These are phyloP conservation scores for Ambrosia hybrid DNA, from an alignment of 140 eudicot genomes.

Conservation along the genomic window DNA sequence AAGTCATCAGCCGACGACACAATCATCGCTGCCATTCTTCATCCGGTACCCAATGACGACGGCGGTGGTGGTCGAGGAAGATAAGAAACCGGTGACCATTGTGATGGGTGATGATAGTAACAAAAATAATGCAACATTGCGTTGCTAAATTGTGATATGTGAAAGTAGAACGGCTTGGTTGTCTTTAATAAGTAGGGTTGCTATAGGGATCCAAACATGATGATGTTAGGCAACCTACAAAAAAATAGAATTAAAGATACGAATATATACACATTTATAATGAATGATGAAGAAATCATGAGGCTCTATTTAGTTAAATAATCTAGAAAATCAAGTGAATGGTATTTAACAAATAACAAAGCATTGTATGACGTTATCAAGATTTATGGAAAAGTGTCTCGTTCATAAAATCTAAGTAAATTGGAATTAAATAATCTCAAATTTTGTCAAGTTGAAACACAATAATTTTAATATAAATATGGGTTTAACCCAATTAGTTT, in stretches of 20 bases:
- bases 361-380: no score
- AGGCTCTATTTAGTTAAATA: slow-evolving; percentile 2
- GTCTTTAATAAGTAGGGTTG: slow-evolving; percentile 29
- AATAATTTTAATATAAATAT: no score
- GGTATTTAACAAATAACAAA: no score
- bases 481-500: no score
- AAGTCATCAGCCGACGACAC: neutral
- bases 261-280: neutral
- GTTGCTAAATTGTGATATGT: neutral
- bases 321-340: no score
- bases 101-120: slow-evolving; percentile 5
- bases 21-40: slow-evolving; percentile 21
- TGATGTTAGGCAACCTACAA: slow-evolving; percentile 21
- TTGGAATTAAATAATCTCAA: no score
- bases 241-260: neutral
- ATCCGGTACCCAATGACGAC: slow-evolving; percentile 31
- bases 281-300: slow-evolving; percentile 22
- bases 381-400: no score
- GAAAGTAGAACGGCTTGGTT: slow-evolving; percentile 19
- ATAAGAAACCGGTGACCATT: slow-evolving; percentile 8
- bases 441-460: no score
- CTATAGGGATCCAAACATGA: slow-evolving; percentile 24
- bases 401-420: no score
- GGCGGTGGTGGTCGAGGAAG: slow-evolving; percentile 20
- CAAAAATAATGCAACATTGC: slow-evolving; percentile 9